These are phyloP conservation scores for Kwoniella sp. DNA, from an alignment of 768 basidiomycete species.

Conservation along the genomic window DNA sequence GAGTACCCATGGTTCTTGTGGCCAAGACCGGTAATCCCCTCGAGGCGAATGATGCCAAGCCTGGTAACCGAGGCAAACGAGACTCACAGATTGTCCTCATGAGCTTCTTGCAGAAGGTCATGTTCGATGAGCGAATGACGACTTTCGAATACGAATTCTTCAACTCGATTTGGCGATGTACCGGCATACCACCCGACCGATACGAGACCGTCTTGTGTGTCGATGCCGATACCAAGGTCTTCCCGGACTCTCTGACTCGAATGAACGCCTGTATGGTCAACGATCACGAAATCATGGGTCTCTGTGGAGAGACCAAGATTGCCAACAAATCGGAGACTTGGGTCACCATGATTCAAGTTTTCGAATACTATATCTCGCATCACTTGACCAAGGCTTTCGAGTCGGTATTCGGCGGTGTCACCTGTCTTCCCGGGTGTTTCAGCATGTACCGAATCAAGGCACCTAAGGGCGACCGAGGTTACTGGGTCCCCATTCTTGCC, in stretches of 20 bases:
- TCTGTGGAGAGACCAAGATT: slow-evolving; percentile 99
- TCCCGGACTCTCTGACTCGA: slow-evolving; percentile 94
- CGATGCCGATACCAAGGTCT: slow-evolving; percentile 97
- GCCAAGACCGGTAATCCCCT: slow-evolving; percentile 93
- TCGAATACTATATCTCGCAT: slow-evolving; percentile 99
- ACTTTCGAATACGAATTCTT: slow-evolving; percentile 99
- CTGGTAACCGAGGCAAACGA: slow-evolving; percentile 97
- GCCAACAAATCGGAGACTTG: slow-evolving; percentile 98
- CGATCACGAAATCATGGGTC: slow-evolving; percentile 97
- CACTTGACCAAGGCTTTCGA: slow-evolving; percentile 99
- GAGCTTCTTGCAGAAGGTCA: slow-evolving; percentile 97
- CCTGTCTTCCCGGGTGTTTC: slow-evolving; percentile 98
- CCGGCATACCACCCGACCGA: slow-evolving; percentile 91
- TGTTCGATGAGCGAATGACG: slow-evolving; percentile 99
- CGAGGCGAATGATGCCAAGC: slow-evolving; percentile 85
- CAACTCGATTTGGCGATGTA: slow-evolving; percentile 94
- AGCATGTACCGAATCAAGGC: slow-evolving; percentile 99
- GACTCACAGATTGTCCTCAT: slow-evolving; percentile 97
- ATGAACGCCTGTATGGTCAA: slow-evolving; percentile 97
- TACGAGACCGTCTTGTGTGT: slow-evolving; percentile 95
- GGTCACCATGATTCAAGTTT: slow-evolving; percentile 99
- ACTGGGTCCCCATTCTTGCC: slow-evolving; percentile 97
- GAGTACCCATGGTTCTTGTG: slow-evolving; percentile 91
- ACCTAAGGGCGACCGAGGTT: slow-evolving; percentile 92
- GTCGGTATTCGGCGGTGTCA: slow-evolving; percentile 98